Percentiles rank a stretch among this genome's conserved stretches.
These are phyloP conservation scores for Vachellia collinsii DNA, from an alignment of 306 rosid genomes.

Conservation along the genomic window DNA sequence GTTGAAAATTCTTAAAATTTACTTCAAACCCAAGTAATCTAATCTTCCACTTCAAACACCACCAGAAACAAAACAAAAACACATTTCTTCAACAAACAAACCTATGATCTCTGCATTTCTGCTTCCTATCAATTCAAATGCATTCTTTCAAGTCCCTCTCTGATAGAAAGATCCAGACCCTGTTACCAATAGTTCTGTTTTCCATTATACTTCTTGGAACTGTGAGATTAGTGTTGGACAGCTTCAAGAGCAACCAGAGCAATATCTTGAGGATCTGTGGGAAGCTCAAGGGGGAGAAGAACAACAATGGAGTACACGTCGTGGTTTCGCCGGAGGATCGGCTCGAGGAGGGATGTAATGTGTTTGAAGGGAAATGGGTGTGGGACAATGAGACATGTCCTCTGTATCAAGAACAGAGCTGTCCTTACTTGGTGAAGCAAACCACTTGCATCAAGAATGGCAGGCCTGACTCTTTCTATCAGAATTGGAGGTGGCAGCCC, in stretches of 20 bases:
- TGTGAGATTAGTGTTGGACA: conserved; percentile 59
- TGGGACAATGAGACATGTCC: conserved; percentile 85
- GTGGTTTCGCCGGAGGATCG: conserved; percentile 60
- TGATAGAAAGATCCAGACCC: conserved; percentile 57
- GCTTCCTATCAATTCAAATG: conserved; percentile 42
- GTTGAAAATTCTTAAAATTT: conserved; percentile 53
- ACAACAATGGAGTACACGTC: conserved; percentile 36
- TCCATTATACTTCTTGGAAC: conserved; percentile 66
- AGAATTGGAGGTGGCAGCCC: conserved; percentile 96
- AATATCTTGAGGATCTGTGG: conserved; percentile 41
- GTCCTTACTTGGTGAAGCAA: conserved; percentile 87
- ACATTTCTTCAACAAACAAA: not conserved
- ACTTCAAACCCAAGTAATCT: conserved; percentile 58
- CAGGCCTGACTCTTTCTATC: conserved; percentile 80
- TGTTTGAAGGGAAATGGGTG: conserved; percentile 85
- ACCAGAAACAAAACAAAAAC: not conserved
- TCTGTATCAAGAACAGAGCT: conserved; percentile 73
- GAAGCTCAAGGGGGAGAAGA: conserved; percentile 41
- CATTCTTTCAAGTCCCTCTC: conserved; percentile 38
- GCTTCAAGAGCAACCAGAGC: conserved; percentile 59
- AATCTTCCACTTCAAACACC: conserved; percentile 13
- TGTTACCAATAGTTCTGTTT: conserved; percentile 63
- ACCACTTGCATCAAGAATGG: conserved; percentile 88
- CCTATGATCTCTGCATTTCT: not conserved
- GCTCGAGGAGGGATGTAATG: conserved; percentile 60